Evolutionary conservation across 164 flowering plant genomes (phyloP), one percentile per base, ranked within the genome.

Genomic region (Liriodendron chinense): DNA sequence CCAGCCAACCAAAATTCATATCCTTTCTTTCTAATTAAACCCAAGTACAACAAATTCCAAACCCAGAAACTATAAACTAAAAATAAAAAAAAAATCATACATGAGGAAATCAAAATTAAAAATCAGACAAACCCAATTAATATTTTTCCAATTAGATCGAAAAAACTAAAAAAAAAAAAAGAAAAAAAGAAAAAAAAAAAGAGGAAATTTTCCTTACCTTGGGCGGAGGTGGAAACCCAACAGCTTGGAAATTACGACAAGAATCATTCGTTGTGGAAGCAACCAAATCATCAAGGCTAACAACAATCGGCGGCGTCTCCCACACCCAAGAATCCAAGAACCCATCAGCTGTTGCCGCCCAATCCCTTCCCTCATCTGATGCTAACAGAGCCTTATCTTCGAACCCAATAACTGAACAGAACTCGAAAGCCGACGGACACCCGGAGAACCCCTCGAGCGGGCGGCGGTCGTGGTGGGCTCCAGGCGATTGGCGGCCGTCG

Each of bases 381-480:
- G 77, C 53, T 78, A 84, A 75, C 74, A 88, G 87, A 3, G 78
- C 70, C 22, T 78, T 83, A 23, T 89, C 68, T 75, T 86, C 92
- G 77, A 92, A 76, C 78, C 98, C 98, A 4, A 90, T 62, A 75
- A 83, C 21, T 1, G 81, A 50, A 61, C 80, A 24, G 68, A 94
- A 59, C 68, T 92, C 96, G 47, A 49, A 16, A 71, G 82, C 89
- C 2, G 87, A 78, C 5, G 96, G 98, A 68, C 91, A 87, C 23
- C 93, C 97, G 68, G 77, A 78, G 73, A 91, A 91, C 28, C 91
- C 91, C 67, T 92, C 97, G 20, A 92, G 72, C 1, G 92, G 89
- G 75, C 96, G 82, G 22, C 96, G 80, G 34, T 88, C 83, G 57
- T 93, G 94, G 57, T 91, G 94, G 1, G 47, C n/a, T 21, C 72